Conservation (phyloP, 495 filamentous ascomycete genomes). For the Penicillium psychrofluorescens region DNA sequence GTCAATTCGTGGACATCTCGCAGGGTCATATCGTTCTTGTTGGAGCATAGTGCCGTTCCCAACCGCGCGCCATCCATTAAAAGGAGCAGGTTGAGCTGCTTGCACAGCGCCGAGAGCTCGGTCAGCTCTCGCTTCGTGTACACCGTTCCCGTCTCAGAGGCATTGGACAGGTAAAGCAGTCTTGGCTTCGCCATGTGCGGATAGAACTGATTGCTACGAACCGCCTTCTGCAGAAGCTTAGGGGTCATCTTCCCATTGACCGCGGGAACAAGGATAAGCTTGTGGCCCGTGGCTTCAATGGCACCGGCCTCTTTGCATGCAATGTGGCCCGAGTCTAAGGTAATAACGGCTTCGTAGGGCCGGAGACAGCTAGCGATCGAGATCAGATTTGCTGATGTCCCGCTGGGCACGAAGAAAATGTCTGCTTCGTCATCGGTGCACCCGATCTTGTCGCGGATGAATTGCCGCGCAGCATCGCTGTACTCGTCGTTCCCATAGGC, state of each 20-base stretch:
- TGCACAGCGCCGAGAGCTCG: slow-evolving; percentile 25
- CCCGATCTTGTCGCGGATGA: slow-evolving; percentile 24
- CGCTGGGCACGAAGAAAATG: slow-evolving; percentile 39
- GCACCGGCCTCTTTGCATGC: slow-evolving; percentile 37
- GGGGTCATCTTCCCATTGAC: slow-evolving; percentile 35
- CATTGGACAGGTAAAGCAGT: slow-evolving; percentile 37
- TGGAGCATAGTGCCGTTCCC: slow-evolving; percentile 29
- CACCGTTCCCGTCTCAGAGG: slow-evolving; percentile 35
- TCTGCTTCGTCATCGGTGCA: slow-evolving; percentile 29
- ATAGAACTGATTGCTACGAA: slow-evolving; percentile 33
- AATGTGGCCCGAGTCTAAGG: slow-evolving; percentile 35
- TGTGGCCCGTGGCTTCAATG: slow-evolving; percentile 40
- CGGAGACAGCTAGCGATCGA: slow-evolving; percentile 38
- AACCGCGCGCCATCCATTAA: slow-evolving; percentile 36
- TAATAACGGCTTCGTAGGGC: slow-evolving; percentile 36
- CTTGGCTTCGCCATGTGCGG: slow-evolving; percentile 39
- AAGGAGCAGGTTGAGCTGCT: slow-evolving; percentile 26
- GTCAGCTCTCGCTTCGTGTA: slow-evolving; percentile 29
- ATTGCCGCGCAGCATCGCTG: slow-evolving; percentile 19
- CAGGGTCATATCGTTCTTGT: slow-evolving; percentile 24
- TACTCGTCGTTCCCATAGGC: slow-evolving; percentile 35
- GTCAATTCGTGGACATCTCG: slow-evolving; percentile 30
- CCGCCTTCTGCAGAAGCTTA: slow-evolving; percentile 23
- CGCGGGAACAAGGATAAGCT: slow-evolving; percentile 32
- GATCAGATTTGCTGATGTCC: slow-evolving; percentile 37